These are phyloP conservation scores for Macrolepiota dolichaula DNA, from an alignment of 768 basidiomycete species.

Conservation along the genomic window DNA sequence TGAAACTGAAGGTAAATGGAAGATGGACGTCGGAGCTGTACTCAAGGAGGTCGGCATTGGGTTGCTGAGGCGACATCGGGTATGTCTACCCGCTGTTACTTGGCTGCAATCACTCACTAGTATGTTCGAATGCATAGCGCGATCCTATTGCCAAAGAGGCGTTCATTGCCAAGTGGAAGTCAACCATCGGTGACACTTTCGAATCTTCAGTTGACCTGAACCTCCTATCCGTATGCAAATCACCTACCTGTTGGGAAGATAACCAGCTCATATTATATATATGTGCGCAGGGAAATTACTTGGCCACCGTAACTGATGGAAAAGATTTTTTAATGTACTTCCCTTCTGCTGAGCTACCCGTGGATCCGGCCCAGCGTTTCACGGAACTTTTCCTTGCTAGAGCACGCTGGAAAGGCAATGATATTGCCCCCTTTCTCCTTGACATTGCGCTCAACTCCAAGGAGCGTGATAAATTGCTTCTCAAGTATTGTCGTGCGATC, in stretches of 20 bases:
- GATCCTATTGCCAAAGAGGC: slow-evolving; percentile 51
- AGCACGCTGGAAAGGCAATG: slow-evolving; percentile 70
- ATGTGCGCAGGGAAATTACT: slow-evolving; percentile 79
- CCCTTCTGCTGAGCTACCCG: slow-evolving; percentile 68
- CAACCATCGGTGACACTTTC: slow-evolving; percentile 76
- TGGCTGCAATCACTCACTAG: background rate
- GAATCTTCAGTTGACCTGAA: slow-evolving; percentile 54
- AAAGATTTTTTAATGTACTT: slow-evolving; percentile 61
- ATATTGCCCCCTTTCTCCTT: slow-evolving; percentile 76
- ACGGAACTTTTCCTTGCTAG: slow-evolving; percentile 83
- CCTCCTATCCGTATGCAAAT: slow-evolving; percentile 60
- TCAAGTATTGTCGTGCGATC: slow-evolving; percentile 81
- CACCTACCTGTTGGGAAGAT: background rate
- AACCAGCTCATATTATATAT: too few relatives aligned
- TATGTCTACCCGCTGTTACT: slow-evolving; percentile 20
- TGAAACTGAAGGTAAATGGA: slow-evolving; percentile 50
- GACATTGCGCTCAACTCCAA: slow-evolving; percentile 84
- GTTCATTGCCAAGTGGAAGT: slow-evolving; percentile 69
- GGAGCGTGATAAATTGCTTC: slow-evolving; percentile 81
- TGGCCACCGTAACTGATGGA: slow-evolving; percentile 39
- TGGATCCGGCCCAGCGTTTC: slow-evolving; percentile 80
- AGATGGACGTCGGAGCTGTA: slow-evolving; percentile 55
- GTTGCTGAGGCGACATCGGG: slow-evolving; percentile 61
- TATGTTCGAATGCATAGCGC: slow-evolving; percentile 35
- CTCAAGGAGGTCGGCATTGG: slow-evolving; percentile 78